Base-by-base conservation (phyloP, 2,329 filamentous ascomycete genomes). In the Xenosphaeropsis pyriputrescens region DNA sequence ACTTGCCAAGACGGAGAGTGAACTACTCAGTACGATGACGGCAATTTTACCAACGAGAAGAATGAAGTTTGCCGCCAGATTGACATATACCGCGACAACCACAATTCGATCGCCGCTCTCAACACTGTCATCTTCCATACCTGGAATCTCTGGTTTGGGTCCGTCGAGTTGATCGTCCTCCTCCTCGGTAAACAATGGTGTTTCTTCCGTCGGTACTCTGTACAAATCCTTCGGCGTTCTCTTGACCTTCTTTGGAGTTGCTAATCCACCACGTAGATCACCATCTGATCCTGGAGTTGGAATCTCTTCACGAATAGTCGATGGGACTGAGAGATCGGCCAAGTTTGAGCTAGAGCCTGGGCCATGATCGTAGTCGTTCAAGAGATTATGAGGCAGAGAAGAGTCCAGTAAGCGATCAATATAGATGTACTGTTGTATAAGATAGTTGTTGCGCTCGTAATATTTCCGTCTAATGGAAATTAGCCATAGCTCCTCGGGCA, bases 361-460 rank as follows among this genome's bases (percentile, higher is more conserved):
- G 9, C 47, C 50, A 41, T 79, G 65, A 45, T 78, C 78, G 57
- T 94, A 95, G 58, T 95, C 88, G 53, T 93, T 88, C 41, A 96
- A 76, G 33, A 96, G 66, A 50, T 89, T 79, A 53, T 93, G 88
- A 2, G 88, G 88, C n/a, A 94, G 72, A 19, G 85, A 88, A 7
- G 85, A 94, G 59, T 94, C 86, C 43, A 96, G 70, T 40, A 96
- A 66, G 37, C 80, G 75, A 59, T 95, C 89, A 49, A 95, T 94
- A 56, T 93, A 95, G 45, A 93, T 68, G 56, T 95, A 96, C 55
- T 93, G 82, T 56, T 91, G 83, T 41, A 96, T 76, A 32, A 95
- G 67, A 47, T 79, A 77, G 60, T 96, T 96, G 53, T 79, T 89
- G 32, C 84, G 75, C 63, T 93, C 79, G 53, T 96, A 93, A 61